Evolutionary conservation across 2,329 filamentous ascomycete species (phyloP).

Genomic region (Cladorrhinum sp.): DNA sequence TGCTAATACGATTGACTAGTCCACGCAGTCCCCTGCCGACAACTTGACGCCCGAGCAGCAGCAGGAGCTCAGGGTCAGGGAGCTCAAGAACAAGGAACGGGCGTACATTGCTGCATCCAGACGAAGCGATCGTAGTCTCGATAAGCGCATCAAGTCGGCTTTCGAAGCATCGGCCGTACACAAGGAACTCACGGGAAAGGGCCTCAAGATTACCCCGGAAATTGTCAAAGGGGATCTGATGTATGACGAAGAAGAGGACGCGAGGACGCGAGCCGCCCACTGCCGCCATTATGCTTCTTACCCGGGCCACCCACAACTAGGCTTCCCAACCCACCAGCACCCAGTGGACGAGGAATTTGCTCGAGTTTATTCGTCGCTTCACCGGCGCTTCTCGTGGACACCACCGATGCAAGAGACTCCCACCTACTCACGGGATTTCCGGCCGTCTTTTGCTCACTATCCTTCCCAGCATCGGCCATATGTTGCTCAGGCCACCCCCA

Average conservation of each 20-base stretch:
- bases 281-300: background rate
- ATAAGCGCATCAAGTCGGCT: conserved; percentile 85
- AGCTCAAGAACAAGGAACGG: conserved; percentile 71
- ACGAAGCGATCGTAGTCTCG: conserved; percentile 79
- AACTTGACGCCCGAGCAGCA: background rate
- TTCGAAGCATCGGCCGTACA: conserved; percentile 86
- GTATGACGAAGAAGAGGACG: conserved; percentile 89
- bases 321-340: background rate
- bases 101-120: conserved; percentile 91
- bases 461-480: background rate
- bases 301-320: background rate
- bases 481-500: background rate
- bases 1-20: background rate
- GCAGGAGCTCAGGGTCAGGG: background rate
- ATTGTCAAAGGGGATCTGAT: conserved; percentile 90
- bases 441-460: background rate
- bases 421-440: background rate
- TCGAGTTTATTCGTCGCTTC: background rate
- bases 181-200: conserved; percentile 80
- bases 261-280: background rate
- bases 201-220: conserved; percentile 76
- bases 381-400: background rate
- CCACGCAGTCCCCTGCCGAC: background rate
- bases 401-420: background rate
- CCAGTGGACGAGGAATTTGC: background rate